Evolutionary conservation across 495 filamentous ascomycete species (phyloP).

Genomic region (Aspergillus campestris): DNA sequence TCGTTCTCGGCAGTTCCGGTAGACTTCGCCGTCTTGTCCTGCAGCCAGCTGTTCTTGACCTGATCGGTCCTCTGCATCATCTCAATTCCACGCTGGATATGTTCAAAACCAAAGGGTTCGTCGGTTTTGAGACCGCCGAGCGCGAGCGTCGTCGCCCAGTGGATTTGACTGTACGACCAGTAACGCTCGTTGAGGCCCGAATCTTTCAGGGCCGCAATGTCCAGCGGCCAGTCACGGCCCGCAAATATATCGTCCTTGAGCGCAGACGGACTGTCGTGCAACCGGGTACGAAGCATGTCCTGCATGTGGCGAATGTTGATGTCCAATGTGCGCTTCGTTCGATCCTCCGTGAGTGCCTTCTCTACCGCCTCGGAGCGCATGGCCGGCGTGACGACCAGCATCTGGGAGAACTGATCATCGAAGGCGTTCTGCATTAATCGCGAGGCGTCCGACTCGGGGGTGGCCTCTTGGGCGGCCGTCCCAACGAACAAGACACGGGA

Average conservation of each 20-base stretch:
- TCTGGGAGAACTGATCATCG: constrained; percentile 39
- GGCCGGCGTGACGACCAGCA: constrained; percentile 44
- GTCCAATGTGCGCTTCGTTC: constrained; percentile 42
- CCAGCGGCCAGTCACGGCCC: constrained; percentile 28
- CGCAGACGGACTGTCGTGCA: constrained; percentile 25
- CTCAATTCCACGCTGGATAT: constrained; percentile 30
- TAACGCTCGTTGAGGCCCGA: constrained; percentile 44
- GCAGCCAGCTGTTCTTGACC: constrained; percentile 30
- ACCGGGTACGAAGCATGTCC: constrained; percentile 49
- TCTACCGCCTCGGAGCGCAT: constrained; percentile 26
- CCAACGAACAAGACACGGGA: constrained; percentile 71
- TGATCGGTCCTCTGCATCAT: constrained; percentile 30
- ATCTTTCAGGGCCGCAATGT: constrained; percentile 24
- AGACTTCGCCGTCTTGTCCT: constrained; percentile 23
- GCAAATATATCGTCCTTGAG: constrained; percentile 28
- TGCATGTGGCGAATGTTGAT: constrained; percentile 66
- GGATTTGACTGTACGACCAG: constrained; percentile 52
- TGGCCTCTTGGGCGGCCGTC: constrained; percentile 38
- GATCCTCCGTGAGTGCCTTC: constrained; percentile 32
- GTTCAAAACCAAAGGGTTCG: constrained; percentile 30
- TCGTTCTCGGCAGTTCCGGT: constrained; percentile 14
- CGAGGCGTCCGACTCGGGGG: constrained; percentile 33
- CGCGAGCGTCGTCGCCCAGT: constrained; percentile 52
- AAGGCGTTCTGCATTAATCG: constrained; percentile 39
- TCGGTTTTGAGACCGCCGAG: constrained; percentile 45